A percentile compares a stretch with the other conserved stretches of the same genome.
Evolutionary conservation across 352 stramenopile species (phyloP).

Genomic region (Sclerospora graminicola): DNA sequence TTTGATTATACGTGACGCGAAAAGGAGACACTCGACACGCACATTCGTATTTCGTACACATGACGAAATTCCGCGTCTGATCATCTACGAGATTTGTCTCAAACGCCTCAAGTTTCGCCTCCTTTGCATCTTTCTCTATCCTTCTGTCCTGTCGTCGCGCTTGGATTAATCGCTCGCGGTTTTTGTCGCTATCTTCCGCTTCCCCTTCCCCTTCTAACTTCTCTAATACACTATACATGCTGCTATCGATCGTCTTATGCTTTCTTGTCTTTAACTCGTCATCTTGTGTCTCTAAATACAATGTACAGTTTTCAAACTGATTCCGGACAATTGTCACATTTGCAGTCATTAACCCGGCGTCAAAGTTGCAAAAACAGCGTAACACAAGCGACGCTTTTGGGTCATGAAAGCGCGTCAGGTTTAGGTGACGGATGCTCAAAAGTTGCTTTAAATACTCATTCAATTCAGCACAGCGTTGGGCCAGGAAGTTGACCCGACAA

Average conservation of each 20-base stretch:
- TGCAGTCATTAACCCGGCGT: conserved; percentile 40
- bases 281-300: conserved; percentile 40
- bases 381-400: conserved; percentile 54
- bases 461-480: conserved; percentile 47
- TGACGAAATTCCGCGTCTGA: conserved; percentile 44
- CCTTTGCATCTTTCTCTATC: conserved; percentile 2
- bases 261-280: conserved; percentile 8
- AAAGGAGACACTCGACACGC: conserved; percentile 65
- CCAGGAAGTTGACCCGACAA: conserved; percentile 44
- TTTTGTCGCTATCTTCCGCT: conserved; percentile 4
- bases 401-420: conserved; percentile 64
- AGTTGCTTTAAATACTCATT: conserved; percentile 46
- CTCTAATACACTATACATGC: background rate
- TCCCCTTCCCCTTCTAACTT: background rate
- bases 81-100: conserved; percentile 68
- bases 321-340: conserved; percentile 25
- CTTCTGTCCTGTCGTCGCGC: conserved; percentile 6
- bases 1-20: conserved; percentile 37
- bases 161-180: conserved; percentile 5
- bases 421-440: conserved; percentile 30
- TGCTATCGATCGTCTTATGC: conserved; percentile 1
- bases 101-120: conserved; percentile 36
- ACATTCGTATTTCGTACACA: conserved; percentile 62
- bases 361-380: conserved; percentile 79
- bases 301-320: conserved; percentile 36